Base-by-base conservation (phyloP, 164 flowering plant genomes). In the Aristolochia fimbriata region DNA sequence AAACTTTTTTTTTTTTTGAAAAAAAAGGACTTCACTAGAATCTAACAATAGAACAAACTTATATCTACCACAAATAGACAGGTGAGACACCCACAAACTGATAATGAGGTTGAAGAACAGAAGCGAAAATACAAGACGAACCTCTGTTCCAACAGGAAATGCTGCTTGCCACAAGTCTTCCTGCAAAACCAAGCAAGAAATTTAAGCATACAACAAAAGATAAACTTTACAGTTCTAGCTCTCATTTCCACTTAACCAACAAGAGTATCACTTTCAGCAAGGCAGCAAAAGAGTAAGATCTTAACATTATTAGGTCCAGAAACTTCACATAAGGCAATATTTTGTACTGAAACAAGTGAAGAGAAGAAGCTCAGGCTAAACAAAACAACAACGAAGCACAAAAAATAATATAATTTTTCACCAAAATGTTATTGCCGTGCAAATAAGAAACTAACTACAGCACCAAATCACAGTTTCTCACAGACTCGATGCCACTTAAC, bases 81-180 rank as follows among this genome's bases (percentile, higher is more conserved):
- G 20, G 7, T 50, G 23, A 19, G 4, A 8, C 20, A 50, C 19
- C 11, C 22, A n/a, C 22, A n/a, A 50, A n/a, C 22, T 50, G 22
- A 22, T 17, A 50, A 50, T 7, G 0, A 50, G 22, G 23, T 16
- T 12, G 16, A 50, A 15, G 12, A n/a, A 50, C 10, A 7, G 22
- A 50, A 4, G 25, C 6, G 21, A 22, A 22, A 22, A 6, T 21
- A 22, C 2, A 30, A 33, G 19, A 59, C 68, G 61, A 57, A 88
- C 99, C 99, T 94, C 99, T 0, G 99, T 90, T 24, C 99, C 99
- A 65, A 94, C 90, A 14, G 97, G 96, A 51, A 85, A 88, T 16
- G 73, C 81, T 31, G 75, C 77, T 60, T 75, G 63, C 99, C 99
- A 94, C 46, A 94, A 64, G 68, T 93, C 99, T 68, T 93, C 97